Conservation (phyloP, 192 early-diverging fungal genomes). For the Gryganskiella cystojenkinii region DNA sequence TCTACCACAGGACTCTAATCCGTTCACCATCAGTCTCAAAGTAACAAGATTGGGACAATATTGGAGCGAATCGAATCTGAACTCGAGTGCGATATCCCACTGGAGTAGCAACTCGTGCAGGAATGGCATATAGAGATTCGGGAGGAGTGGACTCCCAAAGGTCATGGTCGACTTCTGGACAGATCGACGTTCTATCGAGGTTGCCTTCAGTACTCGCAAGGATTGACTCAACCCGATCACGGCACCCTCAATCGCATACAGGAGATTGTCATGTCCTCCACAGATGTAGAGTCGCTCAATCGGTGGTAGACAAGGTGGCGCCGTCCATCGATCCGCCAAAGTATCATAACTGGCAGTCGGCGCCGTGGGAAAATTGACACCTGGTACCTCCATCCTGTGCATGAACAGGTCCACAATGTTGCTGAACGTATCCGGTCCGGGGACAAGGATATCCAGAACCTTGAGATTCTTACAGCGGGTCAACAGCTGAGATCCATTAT, state of each 20-base stretch:
- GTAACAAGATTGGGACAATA: slow-evolving; percentile 24
- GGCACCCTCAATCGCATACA: slow-evolving; percentile 31
- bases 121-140: slow-evolving; percentile 17
- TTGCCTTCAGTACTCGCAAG: slow-evolving; percentile 29
- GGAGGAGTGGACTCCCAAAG: slow-evolving; percentile 18
- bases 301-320: slow-evolving; percentile 9
- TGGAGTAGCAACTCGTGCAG: slow-evolving; percentile 38
- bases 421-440: slow-evolving; percentile 17
- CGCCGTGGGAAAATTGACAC: too few relatives aligned
- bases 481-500: not conserved
- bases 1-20: slow-evolving; percentile 24
- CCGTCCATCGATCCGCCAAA: not conserved
- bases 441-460: slow-evolving; percentile 29
- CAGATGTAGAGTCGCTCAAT: slow-evolving; percentile 40
- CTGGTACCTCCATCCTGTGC: too few relatives aligned
- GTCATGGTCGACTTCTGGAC: slow-evolving; percentile 9
- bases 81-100: slow-evolving; percentile 43
- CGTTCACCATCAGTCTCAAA: slow-evolving; percentile 37
- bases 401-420: slow-evolving; percentile 13
- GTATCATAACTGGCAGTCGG: too few relatives aligned
- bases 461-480: slow-evolving; percentile 21
- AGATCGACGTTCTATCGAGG: slow-evolving; percentile 17
- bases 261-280: slow-evolving; percentile 12
- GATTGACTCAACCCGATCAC: slow-evolving; percentile 14
- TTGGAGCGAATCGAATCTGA: slow-evolving; percentile 16